Conservation (phyloP, 179 eudicot genomes). For the Beta macrorhiza region DNA sequence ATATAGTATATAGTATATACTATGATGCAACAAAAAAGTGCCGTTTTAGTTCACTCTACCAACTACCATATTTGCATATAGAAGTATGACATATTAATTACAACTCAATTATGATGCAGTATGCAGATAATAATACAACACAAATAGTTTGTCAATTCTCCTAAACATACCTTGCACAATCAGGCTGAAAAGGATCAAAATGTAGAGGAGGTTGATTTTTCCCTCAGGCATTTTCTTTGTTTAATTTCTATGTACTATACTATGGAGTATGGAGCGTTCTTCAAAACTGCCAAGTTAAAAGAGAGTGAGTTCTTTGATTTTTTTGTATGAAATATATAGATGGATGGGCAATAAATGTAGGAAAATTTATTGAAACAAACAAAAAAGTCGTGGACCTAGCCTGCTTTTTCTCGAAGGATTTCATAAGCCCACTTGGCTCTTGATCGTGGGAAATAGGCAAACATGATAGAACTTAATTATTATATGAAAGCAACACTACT, state of each 20-base stretch:
- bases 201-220: slow-evolving; percentile 16
- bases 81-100: background rate
- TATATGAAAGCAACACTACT: background rate
- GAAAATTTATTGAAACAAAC: slow-evolving; percentile 3
- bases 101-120: background rate
- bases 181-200: slow-evolving; percentile 14
- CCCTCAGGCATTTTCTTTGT: background rate
- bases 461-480: background rate
- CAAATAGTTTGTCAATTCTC: background rate
- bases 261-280: background rate
- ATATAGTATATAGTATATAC: no score
- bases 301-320: no score
- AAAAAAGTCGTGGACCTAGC: background rate
- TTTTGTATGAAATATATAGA: background rate
- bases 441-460: background rate
- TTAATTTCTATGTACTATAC: background rate
- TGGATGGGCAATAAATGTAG: background rate
- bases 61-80: no score
- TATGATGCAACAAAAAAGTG: no score
- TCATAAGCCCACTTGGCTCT: slow-evolving; percentile 6
- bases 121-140: background rate
- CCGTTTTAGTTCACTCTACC: no score
- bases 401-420: background rate
- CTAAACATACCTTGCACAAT: slow-evolving; percentile 21
- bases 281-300: background rate